Evolutionary conservation across 2,329 filamentous ascomycete species (phyloP).

Genomic region (Akanthomyces uredinophilus): DNA sequence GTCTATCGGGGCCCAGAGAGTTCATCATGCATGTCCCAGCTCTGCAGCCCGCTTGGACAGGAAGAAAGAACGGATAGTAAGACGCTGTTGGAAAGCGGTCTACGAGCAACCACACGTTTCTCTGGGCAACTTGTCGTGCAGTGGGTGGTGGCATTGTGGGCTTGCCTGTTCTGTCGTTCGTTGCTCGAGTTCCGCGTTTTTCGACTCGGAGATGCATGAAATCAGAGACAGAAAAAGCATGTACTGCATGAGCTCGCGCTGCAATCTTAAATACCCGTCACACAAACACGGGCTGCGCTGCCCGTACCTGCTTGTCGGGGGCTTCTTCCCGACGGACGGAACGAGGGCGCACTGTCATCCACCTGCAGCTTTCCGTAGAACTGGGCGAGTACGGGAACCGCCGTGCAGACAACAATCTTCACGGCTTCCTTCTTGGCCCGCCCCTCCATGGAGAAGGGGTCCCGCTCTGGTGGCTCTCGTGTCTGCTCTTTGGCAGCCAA

Average conservation of each 20-base stretch:
- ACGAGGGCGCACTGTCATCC: neutral
- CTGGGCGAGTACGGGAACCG: neutral
- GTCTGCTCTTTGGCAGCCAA: neutral
- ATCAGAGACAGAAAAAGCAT: neutral
- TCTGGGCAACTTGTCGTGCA: too few species aligned
- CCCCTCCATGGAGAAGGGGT: neutral
- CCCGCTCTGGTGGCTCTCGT: neutral
- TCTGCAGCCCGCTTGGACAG: conserved; percentile 5
- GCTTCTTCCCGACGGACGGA: neutral
- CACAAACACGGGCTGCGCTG: neutral
- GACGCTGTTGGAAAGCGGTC: too few species aligned
- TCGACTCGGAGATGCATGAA: neutral
- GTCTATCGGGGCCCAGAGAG: neutral
- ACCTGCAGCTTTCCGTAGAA: neutral
- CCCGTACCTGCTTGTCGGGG: neutral
- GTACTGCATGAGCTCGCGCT: neutral
- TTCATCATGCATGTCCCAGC: neutral
- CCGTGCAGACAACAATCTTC: neutral
- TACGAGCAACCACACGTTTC: too few species aligned
- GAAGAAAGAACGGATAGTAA: too few species aligned
- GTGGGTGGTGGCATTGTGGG: too few species aligned
- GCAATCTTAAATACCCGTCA: neutral
- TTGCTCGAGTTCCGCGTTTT: too few species aligned
- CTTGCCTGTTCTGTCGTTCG: too few species aligned
- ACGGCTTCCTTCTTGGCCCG: neutral